Conservation (phyloP, 257 asterid species). For the Lithospermum erythrorhizon region DNA sequence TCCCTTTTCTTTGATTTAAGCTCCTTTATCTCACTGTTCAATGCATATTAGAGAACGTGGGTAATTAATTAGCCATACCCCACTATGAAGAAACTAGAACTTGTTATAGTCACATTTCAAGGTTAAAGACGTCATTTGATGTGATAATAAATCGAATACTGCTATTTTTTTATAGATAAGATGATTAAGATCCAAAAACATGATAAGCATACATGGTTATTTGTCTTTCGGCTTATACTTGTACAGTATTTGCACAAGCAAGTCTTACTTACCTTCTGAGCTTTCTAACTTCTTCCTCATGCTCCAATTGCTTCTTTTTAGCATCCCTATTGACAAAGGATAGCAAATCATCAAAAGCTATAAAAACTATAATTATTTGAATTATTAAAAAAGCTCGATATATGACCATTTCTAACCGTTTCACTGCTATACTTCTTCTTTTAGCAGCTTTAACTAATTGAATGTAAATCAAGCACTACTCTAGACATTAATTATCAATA, state of each 20-base stretch:
- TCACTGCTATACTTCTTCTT: constrained; percentile 39
- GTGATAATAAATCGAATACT: too few relatives aligned
- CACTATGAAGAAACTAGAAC: constrained; percentile 3
- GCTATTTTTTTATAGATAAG: too few relatives aligned
- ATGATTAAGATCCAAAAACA: too few relatives aligned
- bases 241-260: too few relatives aligned
- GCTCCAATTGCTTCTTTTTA: constrained; percentile 37
- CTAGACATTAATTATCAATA: too few relatives aligned
- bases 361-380: not conserved
- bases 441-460: constrained; percentile 48
- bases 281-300: constrained; percentile 58
- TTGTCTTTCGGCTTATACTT: too few relatives aligned
- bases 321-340: constrained; percentile 29
- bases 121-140: not conserved
- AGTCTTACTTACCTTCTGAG: constrained; percentile 37
- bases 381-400: not conserved
- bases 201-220: too few relatives aligned
- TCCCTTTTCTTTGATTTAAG: constrained; percentile 27
- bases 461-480: constrained; percentile 47
- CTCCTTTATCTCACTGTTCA: constrained; percentile 47
- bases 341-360: not conserved
- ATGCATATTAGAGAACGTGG: not conserved
- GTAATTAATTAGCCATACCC: too few relatives aligned
- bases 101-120: not conserved
- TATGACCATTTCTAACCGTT: constrained; percentile 31